Conservation (phyloP, 1,284 basidiomycete species). For the Cutaneotrichosporon sp. region DNA sequence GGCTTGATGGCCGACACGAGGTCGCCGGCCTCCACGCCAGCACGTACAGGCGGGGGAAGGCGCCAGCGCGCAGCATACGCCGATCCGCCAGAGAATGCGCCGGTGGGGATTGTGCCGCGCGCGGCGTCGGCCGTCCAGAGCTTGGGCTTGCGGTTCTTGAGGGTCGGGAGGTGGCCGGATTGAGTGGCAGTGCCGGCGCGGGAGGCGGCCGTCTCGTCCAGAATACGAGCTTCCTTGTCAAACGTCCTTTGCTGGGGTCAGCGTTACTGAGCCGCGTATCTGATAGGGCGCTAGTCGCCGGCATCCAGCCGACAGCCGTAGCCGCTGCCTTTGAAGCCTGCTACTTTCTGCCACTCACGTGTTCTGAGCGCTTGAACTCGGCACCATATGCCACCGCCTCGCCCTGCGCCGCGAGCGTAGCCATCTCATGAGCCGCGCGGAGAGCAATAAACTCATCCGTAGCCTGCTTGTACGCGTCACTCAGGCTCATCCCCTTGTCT, state of each 20-base stretch:
- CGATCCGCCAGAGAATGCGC: constrained; percentile 40
- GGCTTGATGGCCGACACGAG: constrained; percentile 22
- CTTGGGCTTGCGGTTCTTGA: constrained; percentile 33
- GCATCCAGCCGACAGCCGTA: background rate
- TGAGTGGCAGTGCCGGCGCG: constrained; percentile 5
- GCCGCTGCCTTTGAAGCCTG: background rate
- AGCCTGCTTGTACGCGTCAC: constrained; percentile 75
- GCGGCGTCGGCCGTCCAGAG: constrained; percentile 37
- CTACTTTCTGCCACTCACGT: constrained; percentile 34
- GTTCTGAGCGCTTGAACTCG: constrained; percentile 41
- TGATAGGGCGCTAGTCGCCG: too few relatives aligned
- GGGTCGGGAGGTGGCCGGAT: constrained; percentile 5
- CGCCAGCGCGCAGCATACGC: constrained; percentile 45
- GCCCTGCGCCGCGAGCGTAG: constrained; percentile 69
- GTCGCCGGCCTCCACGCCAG: constrained; percentile 18
- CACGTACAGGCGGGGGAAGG: constrained; percentile 29
- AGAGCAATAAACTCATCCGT: constrained; percentile 83
- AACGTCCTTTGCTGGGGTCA: constrained; percentile 35
- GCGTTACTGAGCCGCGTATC: too few relatives aligned
- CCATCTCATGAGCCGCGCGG: constrained; percentile 77
- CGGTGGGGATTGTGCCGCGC: constrained; percentile 20
- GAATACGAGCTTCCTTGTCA: constrained; percentile 33
- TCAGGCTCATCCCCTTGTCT: constrained; percentile 66
- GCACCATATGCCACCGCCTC: constrained; percentile 80
- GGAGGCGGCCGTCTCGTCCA: constrained; percentile 19